A percentile compares a stretch with the other conserved stretches of the same genome.
Conservation (phyloP, 1,139 yeast species). For the Nakaseomyces kungkrabaensis region DNA sequence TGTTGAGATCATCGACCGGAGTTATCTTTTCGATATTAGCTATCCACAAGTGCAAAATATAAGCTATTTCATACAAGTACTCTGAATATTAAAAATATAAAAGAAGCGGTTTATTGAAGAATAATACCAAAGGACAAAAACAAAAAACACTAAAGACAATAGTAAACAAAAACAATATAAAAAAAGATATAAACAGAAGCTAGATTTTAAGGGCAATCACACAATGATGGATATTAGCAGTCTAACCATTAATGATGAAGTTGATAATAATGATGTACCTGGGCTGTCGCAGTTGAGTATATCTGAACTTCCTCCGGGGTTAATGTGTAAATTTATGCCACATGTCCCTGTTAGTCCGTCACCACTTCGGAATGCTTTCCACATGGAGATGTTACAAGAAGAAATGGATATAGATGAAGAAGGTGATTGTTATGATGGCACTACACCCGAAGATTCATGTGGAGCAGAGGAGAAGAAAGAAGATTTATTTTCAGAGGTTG, state of each 20-base stretch:
- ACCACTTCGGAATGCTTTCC: slow-evolving; percentile 13
- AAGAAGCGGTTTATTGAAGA: too few relatives aligned
- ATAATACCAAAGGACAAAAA: too few relatives aligned
- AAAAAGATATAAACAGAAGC: background rate
- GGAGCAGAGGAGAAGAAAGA: background rate
- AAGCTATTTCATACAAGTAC: too few relatives aligned
- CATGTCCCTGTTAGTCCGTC: slow-evolving; percentile 18
- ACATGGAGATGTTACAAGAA: slow-evolving; percentile 6
- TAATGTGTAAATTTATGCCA: slow-evolving; percentile 10
- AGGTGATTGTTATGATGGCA: background rate
- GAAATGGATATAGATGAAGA: slow-evolving; percentile 8
- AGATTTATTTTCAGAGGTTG: background rate
- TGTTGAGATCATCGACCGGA: too few relatives aligned
- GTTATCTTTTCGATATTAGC: too few relatives aligned
- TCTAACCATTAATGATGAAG: slow-evolving; percentile 7
- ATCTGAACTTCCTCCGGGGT: slow-evolving; percentile 5
- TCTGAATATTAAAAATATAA: too few relatives aligned
- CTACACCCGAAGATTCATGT: slow-evolving; percentile 1
- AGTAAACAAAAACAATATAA: background rate
- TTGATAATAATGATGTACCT: background rate
- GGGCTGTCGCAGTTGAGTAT: slow-evolving; percentile 5
- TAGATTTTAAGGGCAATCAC: background rate
- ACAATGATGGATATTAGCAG: slow-evolving; percentile 11
- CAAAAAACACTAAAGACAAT: background rate
- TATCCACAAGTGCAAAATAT: too few relatives aligned